Evolutionary conservation across 495 filamentous ascomycete genomes (phyloP).

Genomic region (Penicillium manginii): DNA sequence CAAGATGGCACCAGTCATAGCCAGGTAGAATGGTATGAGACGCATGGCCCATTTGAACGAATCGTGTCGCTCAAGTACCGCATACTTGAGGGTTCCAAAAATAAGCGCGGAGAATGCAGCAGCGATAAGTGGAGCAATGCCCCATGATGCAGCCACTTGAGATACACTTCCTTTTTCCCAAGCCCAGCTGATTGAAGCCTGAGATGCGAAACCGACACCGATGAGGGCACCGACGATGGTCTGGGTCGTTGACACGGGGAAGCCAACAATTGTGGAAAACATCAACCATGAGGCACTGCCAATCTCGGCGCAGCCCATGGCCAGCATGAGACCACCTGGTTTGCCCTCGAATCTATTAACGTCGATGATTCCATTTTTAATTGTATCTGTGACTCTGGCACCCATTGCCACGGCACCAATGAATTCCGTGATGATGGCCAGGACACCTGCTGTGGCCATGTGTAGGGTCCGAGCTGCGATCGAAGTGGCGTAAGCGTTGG

Average conservation of each 20-base stretch:
- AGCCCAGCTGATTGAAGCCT: conserved; percentile 61
- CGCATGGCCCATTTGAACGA: conserved; percentile 61
- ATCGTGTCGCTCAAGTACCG: conserved; percentile 61
- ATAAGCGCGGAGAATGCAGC: conserved; percentile 62
- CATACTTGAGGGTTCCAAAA: conserved; percentile 66
- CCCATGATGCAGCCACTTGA: conserved; percentile 64
- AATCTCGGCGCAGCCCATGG: conserved; percentile 63
- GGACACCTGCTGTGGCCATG: conserved; percentile 41
- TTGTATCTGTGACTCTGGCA: conserved; percentile 65
- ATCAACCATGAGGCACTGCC: conserved; percentile 64
- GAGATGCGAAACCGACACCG: conserved; percentile 64
- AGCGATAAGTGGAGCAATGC: conserved; percentile 65
- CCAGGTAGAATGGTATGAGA: conserved; percentile 65
- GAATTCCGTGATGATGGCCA: conserved; percentile 51
- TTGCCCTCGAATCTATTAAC: conserved; percentile 53
- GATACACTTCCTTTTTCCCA: conserved; percentile 55
- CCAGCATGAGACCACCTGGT: conserved; percentile 62
- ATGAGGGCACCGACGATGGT: conserved; percentile 65
- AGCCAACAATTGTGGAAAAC: conserved; percentile 56
- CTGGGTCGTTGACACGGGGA: conserved; percentile 68
- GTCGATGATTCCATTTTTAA: conserved; percentile 66
- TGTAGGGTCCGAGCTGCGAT: conserved; percentile 42
- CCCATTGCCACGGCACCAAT: conserved; percentile 67
- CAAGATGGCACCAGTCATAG: conserved; percentile 60
- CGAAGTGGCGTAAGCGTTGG: conserved; percentile 49